A percentile compares a stretch with the other conserved stretches of the same genome.
These are phyloP conservation scores for Chytriomyces hyalinus DNA, from an alignment of 192 early-diverging fungal genomes.

Conservation along the genomic window DNA sequence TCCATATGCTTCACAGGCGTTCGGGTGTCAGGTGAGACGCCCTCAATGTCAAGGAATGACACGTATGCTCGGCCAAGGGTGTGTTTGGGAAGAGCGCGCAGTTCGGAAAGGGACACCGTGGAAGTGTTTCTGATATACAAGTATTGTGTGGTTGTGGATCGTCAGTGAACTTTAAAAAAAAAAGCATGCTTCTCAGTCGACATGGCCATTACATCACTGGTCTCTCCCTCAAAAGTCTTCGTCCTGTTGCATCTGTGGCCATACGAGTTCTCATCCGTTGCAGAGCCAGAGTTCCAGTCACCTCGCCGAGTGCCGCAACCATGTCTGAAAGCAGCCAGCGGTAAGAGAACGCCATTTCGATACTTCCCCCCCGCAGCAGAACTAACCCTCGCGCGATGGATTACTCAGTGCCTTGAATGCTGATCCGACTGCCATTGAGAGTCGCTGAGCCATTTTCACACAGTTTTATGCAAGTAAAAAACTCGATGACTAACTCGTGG, in stretches of 20 bases:
- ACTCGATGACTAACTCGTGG: neutral
- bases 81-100: conserved; percentile 57
- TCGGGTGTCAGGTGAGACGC: conserved; percentile 82
- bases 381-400: conserved; percentile 65
- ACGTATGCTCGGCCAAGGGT: conserved; percentile 90
- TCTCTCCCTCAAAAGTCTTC: conserved; percentile 80
- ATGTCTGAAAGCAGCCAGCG: conserved; percentile 62
- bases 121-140: neutral
- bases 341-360: neutral
- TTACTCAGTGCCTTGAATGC: conserved; percentile 77
- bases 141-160: neutral
- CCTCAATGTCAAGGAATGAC: conserved; percentile 76
- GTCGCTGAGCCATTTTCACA: conserved; percentile 27
- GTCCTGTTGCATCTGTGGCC: conserved; percentile 74
- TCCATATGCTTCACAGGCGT: conserved; percentile 86
- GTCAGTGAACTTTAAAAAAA: conserved; percentile 4
- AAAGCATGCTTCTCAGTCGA: neutral
- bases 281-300: conserved; percentile 76
- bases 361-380: conserved; percentile 2
- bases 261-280: conserved; percentile 76
- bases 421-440: conserved; percentile 69
- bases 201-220: conserved; percentile 71
- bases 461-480: conserved; percentile 4
- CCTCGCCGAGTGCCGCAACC: conserved; percentile 88
- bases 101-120: neutral